These are phyloP conservation scores for Colletotrichum sidae DNA, from an alignment of 2,329 filamentous ascomycete genomes.

Conservation along the genomic window DNA sequence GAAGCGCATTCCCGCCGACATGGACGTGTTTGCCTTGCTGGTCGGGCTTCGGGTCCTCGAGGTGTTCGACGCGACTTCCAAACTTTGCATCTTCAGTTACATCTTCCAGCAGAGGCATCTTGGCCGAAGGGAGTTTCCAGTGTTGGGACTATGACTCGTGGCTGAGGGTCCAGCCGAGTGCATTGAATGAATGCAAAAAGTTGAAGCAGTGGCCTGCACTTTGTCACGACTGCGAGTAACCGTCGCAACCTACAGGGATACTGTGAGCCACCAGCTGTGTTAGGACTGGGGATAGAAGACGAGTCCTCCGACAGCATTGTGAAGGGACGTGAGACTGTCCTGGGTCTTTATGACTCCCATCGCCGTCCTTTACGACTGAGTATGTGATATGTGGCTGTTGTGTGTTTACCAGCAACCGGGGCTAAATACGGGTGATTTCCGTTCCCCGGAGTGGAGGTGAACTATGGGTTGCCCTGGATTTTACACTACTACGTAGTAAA, in stretches of 20 bases:
- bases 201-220: not conserved
- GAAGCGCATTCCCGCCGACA: slow-evolving; percentile 32
- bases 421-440: slow-evolving; percentile 4
- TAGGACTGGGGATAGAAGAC: not conserved
- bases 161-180: not conserved
- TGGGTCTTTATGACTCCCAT: no score
- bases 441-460: slow-evolving; percentile 24
- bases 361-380: no score
- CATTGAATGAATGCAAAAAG: not conserved
- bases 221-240: slow-evolving; percentile 31
- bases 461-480: slow-evolving; percentile 12
- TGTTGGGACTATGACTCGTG: not conserved
- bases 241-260: slow-evolving; percentile 21
- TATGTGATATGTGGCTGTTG: not conserved
- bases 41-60: slow-evolving; percentile 12
- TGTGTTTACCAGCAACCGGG: not conserved
- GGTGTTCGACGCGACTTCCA: slow-evolving; percentile 15
- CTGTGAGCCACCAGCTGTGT: not conserved
- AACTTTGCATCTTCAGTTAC: not conserved
- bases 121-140: not conserved
- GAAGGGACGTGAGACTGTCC: no score
- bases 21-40: slow-evolving; percentile 3
- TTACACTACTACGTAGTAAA: not conserved
- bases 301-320: no score
- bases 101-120: not conserved